Base-by-base conservation (phyloP, 805 yeast genomes). In the Ascoidea rubescens region DNA sequence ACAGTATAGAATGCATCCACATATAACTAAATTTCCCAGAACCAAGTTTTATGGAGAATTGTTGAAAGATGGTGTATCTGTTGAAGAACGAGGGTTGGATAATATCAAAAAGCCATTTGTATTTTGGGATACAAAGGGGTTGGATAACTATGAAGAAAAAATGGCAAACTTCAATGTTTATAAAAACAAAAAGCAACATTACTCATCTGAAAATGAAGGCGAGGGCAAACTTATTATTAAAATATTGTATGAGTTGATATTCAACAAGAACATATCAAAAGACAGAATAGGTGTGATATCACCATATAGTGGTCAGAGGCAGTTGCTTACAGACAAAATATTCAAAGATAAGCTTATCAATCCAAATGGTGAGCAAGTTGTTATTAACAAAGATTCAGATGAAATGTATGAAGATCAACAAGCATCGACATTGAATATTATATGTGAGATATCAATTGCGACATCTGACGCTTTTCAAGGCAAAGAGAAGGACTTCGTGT, bases 381-480 rank as follows among this genome's bases (percentile, higher is more conserved):
- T 67, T 46, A 70, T 73, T 47, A 80, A 77, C 51, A 70, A 74
- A 31, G 89, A 83, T 60, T 77, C 80, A 51, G 87, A 81, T 57
- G 87, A 81, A 60, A 66, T 78, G 37, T 65, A 67, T 45, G 64
- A 65, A 45, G 76, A 71, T 47, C 67, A 75, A 4, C 72, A 71
- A 53, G 71, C 75, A 0, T 69, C 71, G 10, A 75, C 78, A 2
- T 72, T 77, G 50, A 79, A 77, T 56, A 58, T 57, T 46, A 64
- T 75, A 46, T 69, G 71, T 51, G 75, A 72, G 4, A 62, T 75
- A 16, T 68, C 74, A 67, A 67, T 78, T 57, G 72, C 77, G 12
- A 65, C 87, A 0, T 84, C 89, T 16, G 96, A 88, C 65, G 93
- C 96, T 1, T 88, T 88, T 69, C 96, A 88, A 67, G 96, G 96